Base-by-base conservation (phyloP, 768 basidiomycete species). In the Cantharellus cinnabarinus region DNA sequence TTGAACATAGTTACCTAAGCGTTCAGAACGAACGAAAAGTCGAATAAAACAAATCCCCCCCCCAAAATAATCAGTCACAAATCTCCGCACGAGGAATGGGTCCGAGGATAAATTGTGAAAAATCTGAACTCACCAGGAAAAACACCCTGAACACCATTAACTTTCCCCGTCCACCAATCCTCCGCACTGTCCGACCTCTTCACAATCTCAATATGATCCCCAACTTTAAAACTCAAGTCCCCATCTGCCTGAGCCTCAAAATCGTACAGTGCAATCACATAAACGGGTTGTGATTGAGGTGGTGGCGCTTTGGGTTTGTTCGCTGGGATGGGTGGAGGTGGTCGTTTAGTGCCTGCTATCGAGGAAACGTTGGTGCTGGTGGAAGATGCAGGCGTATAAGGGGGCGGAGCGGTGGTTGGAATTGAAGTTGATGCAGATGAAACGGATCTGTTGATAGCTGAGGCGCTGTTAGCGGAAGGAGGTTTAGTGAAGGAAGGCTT, bases 111-210 rank as follows among this genome's bases (percentile, higher is more conserved):
- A 37, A 50, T 50, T 59, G 41, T 29, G 41, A 29, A 50, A 63
- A 48, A 20, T 7, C 7, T 48, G 20, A 7, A 48, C 44, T 10
- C 44, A 71, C 70, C 68, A 71, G 93, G 94, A 72, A 97, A 97
- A 14, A 91, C 85, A 4, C 93, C 93, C 68, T 88, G 79, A 62
- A 69, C 68, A 4, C 90, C 90, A 63, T 88, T 81, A 64, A 94
- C 58, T 65, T 79, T 77, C 4, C 94, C 93, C 37, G 91, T 95
- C 94, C 94, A 98, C 93, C 93, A 97, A 67, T 98, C 93, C 67
- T 98, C 89, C 37, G 82, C 67, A 65, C 81, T 91, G 4, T 77
- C 78, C 15, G 83, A 82, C 70, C 79, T 79, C 70, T 91, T 83
- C 41, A 95, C 76, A 58, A 98, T 74, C 71, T 94, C 89, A 69